A percentile compares a stretch with the other conserved stretches of the same genome.
phyloP scores from a whole-genome alignment of 2,329 filamentous ascomycete genomes.

The Ophiostoma sp. region DNA sequence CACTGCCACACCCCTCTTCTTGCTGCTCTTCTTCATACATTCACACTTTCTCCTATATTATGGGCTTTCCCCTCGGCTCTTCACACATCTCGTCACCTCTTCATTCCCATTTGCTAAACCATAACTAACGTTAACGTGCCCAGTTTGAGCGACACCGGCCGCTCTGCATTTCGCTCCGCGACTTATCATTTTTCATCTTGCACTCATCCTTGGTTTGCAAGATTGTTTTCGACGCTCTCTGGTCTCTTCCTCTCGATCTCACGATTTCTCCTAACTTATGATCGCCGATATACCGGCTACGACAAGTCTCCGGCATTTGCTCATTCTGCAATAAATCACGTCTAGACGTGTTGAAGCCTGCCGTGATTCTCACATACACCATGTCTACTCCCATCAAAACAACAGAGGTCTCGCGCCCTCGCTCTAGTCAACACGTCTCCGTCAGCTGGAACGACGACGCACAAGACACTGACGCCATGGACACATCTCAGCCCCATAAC shows the following conservation, averaged over 20 bases:
- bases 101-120: neutral
- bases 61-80: neutral
- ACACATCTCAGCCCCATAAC: neutral
- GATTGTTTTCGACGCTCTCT: neutral
- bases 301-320: neutral
- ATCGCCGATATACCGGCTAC: neutral
- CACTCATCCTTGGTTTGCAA: neutral
- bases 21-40: neutral
- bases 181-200: neutral
- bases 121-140: neutral
- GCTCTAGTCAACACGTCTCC: slow-evolving; percentile 35
- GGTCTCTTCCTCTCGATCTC: neutral
- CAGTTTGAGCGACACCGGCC: neutral
- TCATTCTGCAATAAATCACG: neutral
- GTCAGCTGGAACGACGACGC: slow-evolving; percentile 36
- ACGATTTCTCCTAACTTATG: neutral
- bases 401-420: slow-evolving; percentile 34
- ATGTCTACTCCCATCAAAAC: slow-evolving; percentile 20
- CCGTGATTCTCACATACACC: neutral
- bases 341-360: neutral
- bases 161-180: neutral
- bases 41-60: neutral
- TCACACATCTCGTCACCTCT: neutral
- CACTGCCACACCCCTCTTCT: neutral
- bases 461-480: slow-evolving; percentile 25